phyloP scores from a whole-genome alignment of 306 rosid species.

The Rosa lucieae region DNA sequence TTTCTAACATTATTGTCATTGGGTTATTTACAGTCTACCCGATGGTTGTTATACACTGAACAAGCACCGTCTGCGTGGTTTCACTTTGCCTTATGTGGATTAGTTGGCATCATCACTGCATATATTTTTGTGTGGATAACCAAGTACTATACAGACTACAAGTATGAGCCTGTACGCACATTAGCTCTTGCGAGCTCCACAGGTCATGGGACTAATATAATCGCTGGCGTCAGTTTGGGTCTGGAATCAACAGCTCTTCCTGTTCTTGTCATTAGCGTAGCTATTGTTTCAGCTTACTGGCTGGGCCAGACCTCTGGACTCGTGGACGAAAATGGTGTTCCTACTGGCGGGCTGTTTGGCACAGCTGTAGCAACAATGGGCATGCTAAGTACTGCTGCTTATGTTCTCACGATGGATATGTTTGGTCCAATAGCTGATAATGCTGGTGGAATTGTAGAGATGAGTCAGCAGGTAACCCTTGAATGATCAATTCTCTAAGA shows the following conservation, averaged over 20 bases:
- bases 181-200: slow-evolving; percentile 93
- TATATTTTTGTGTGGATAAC: slow-evolving; percentile 86
- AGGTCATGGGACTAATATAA: slow-evolving; percentile 97
- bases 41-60: slow-evolving; percentile 93
- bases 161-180: slow-evolving; percentile 94
- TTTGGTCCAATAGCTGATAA: slow-evolving; percentile 99
- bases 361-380: slow-evolving; percentile 99
- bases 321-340: slow-evolving; percentile 75
- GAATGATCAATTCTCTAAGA: slow-evolving; percentile 17
- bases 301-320: slow-evolving; percentile 88
- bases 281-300: slow-evolving; percentile 93
- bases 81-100: slow-evolving; percentile 94
- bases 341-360: slow-evolving; percentile 96
- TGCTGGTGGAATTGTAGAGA: slow-evolving; percentile 99
- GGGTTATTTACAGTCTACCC: slow-evolving; percentile 68
- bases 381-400: slow-evolving; percentile 99
- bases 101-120: slow-evolving; percentile 95
- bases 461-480: slow-evolving; percentile 91
- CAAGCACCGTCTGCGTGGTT: slow-evolving; percentile 99
- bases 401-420: slow-evolving; percentile 99
- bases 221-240: slow-evolving; percentile 98
- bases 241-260: slow-evolving; percentile 99
- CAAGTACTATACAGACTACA: slow-evolving; percentile 94
- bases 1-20: slow-evolving; percentile 27
- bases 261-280: slow-evolving; percentile 86